Evolutionary conservation across 164 flowering plant species (phyloP).

Genomic region (Warburgia ugandensis): DNA sequence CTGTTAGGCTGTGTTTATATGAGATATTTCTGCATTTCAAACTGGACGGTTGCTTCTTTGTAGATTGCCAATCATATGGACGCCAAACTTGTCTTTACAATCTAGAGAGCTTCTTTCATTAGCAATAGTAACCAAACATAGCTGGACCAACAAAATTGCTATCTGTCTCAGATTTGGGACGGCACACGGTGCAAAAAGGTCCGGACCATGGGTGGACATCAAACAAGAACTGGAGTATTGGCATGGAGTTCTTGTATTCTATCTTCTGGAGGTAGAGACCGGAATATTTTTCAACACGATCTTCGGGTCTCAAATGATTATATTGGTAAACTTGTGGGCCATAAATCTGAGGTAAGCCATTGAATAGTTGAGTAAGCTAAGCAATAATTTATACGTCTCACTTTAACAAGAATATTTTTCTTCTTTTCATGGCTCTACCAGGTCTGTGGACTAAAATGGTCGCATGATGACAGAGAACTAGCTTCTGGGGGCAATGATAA

Average conservation of each 20-base stretch:
- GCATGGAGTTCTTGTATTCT: conserved; percentile 90
- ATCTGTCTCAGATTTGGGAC: conserved; percentile 73
- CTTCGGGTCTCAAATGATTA: conserved; percentile 74
- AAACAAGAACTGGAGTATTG: conserved; percentile 87
- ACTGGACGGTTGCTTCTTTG: too few relatives aligned
- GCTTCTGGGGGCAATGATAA: conserved; percentile 99
- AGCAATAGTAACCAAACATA: too few relatives aligned
- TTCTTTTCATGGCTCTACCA: conserved; percentile 16
- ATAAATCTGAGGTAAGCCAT: conserved; percentile 81
- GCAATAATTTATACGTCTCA: background rate
- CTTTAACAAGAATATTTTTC: background rate
- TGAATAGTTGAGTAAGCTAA: background rate
- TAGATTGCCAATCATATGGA: too few relatives aligned
- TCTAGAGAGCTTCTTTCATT: too few relatives aligned
- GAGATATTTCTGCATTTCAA: too few relatives aligned
- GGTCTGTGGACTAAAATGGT: conserved; percentile 99
- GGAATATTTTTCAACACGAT: conserved; percentile 90
- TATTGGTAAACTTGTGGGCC: conserved; percentile 80
- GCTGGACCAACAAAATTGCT: too few relatives aligned
- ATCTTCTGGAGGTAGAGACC: conserved; percentile 95
- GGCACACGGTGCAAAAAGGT: conserved; percentile 81
- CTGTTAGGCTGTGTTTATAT: too few relatives aligned
- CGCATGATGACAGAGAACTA: conserved; percentile 95
- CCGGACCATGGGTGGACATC: conserved; percentile 89
- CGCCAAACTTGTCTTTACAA: too few relatives aligned